Evolutionary conservation across 2,329 filamentous ascomycete genomes (phyloP).

Genomic region (Colletotrichum agaves): DNA sequence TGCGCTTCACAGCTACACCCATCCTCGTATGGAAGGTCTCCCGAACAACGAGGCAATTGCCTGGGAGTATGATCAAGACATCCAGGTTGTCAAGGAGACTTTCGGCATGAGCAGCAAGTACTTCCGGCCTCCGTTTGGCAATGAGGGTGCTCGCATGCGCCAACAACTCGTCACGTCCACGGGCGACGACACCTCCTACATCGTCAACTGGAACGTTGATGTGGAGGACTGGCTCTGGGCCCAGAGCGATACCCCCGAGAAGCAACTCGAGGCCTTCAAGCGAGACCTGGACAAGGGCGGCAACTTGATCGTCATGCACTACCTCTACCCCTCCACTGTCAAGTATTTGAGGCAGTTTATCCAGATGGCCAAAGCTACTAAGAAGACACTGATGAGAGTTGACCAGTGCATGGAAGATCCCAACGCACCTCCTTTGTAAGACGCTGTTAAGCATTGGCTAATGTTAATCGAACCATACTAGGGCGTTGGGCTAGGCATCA

Average conservation of each 20-base stretch:
- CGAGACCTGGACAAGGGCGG: constrained; percentile 71
- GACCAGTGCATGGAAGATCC: constrained; percentile 51
- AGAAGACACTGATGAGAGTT: constrained; percentile 64
- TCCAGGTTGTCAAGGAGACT: constrained; percentile 56
- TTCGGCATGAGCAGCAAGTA: constrained; percentile 57
- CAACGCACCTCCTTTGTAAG: constrained; percentile 45
- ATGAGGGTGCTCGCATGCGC: constrained; percentile 73
- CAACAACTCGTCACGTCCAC: constrained; percentile 68
- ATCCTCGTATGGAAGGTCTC: constrained; percentile 72
- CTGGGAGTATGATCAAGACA: constrained; percentile 70
- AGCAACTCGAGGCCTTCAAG: constrained; percentile 75
- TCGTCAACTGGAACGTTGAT: constrained; percentile 77
- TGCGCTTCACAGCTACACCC: constrained; percentile 74
- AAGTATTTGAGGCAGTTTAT: constrained; percentile 73
- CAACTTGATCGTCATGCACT: constrained; percentile 75
- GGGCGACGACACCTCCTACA: constrained; percentile 61
- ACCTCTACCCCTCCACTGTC: constrained; percentile 73
- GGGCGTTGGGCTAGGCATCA: no score
- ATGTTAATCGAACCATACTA: not conserved
- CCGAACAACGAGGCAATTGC: constrained; percentile 64
- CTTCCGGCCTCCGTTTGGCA: constrained; percentile 77
- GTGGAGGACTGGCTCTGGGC: constrained; percentile 79
- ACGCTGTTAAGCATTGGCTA: not conserved
- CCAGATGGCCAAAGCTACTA: constrained; percentile 69
- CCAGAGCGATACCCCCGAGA: constrained; percentile 68